Conservation (phyloP, 1,284 basidiomycete species). For the Heterobasidion annosum region DNA sequence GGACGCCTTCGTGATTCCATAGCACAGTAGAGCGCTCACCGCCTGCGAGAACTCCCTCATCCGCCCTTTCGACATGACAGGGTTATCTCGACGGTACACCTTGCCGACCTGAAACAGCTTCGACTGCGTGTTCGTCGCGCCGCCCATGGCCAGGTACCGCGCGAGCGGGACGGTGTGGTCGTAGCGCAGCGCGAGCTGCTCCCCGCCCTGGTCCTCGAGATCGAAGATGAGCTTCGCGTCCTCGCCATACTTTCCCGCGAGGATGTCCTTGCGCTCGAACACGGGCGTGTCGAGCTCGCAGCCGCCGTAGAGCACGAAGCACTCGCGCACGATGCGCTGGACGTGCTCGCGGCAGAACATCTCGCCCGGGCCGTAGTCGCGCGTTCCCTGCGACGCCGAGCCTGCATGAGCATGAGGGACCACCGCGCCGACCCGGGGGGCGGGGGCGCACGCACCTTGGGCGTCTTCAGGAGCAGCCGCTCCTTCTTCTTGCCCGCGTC, state of each 20-base stretch:
- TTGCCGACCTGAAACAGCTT: slow-evolving; percentile 98
- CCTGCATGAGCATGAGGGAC: neutral
- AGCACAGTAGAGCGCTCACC: slow-evolving; percentile 36
- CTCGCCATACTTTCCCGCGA: slow-evolving; percentile 95
- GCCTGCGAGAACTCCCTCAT: slow-evolving; percentile 99
- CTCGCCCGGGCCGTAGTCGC: slow-evolving; percentile 92
- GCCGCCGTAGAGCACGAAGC: slow-evolving; percentile 87
- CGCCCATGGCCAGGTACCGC: slow-evolving; percentile 92
- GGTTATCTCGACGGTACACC: slow-evolving; percentile 94
- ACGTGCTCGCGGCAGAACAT: slow-evolving; percentile 91
- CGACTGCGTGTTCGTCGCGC: slow-evolving; percentile 57
- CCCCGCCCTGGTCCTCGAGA: slow-evolving; percentile 97
- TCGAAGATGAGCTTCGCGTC: slow-evolving; percentile 98
- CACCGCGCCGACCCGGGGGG: neutral
- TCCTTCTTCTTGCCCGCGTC: slow-evolving; percentile 50
- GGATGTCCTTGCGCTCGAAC: slow-evolving; percentile 94
- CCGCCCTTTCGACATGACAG: slow-evolving; percentile 95
- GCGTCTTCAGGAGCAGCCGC: slow-evolving; percentile 68
- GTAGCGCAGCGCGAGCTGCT: slow-evolving; percentile 90
- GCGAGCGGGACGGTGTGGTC: slow-evolving; percentile 98
- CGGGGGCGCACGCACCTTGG: slow-evolving; percentile 48
- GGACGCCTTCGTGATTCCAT: neutral
- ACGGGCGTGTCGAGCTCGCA: slow-evolving; percentile 96
- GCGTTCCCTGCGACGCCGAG: slow-evolving; percentile 65
- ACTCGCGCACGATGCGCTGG: slow-evolving; percentile 82